Evolutionary conservation across 225 moss, liverwort and hornwort genomes (phyloP).

Genomic region (Neckera pumila): DNA sequence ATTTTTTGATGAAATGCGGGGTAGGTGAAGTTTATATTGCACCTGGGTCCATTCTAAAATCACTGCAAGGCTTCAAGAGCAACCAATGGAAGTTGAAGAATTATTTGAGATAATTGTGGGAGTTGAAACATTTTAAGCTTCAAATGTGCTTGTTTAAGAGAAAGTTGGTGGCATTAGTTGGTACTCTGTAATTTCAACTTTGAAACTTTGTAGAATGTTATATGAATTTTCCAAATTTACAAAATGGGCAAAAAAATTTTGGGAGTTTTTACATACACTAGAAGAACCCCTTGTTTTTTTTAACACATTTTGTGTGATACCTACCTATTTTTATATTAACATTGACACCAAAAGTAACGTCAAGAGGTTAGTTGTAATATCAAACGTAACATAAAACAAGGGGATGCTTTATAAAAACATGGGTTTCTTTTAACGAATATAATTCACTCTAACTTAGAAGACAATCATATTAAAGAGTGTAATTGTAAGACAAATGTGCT

Average conservation of each 20-base stretch:
- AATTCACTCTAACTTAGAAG: neutral
- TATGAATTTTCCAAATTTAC: fast-evolving
- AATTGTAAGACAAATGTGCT: neutral
- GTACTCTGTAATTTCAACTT: neutral
- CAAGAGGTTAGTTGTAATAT: too few species aligned
- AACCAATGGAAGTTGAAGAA: neutral
- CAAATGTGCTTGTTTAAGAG: fast-evolving
- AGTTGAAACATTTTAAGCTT: neutral
- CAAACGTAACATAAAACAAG: too few species aligned
- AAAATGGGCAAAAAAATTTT: neutral
- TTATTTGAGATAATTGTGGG: neutral
- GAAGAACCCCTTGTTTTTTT: too few species aligned
- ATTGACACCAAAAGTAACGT: fast-evolving
- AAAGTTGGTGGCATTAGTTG: neutral
- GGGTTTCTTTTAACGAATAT: too few species aligned
- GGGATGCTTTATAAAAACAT: too few species aligned
- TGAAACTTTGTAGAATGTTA: neutral
- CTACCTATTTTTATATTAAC: too few species aligned
- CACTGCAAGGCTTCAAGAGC: neutral
- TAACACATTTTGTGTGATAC: too few species aligned
- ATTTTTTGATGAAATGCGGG: neutral
- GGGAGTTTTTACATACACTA: neutral
- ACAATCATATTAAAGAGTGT: neutral
- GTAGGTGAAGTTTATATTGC: neutral
- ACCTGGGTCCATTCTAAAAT: neutral